Percentiles rank a stretch among this genome's conserved stretches.
Evolutionary conservation across 805 yeast species (phyloP).

Genomic region (Metschnikowia lachancei): DNA sequence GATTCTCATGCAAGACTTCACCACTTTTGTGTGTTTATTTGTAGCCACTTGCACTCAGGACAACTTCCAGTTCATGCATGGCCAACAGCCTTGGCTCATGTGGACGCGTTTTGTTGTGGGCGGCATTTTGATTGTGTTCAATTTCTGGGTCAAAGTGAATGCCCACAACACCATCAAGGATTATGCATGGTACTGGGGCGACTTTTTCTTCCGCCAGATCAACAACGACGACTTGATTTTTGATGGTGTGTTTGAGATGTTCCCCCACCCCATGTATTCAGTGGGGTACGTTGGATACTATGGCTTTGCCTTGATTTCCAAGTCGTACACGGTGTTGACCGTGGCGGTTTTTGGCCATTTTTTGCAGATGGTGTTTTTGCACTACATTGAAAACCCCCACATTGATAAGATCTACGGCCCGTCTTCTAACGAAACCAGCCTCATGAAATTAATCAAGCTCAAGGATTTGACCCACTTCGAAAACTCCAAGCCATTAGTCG

Average conservation of each 20-base stretch:
- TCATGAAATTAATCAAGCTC: conserved; percentile 41
- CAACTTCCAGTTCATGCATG: conserved; percentile 35
- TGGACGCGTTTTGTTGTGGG: conserved; percentile 58
- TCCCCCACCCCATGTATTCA: conserved; percentile 92
- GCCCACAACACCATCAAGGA: conserved; percentile 88
- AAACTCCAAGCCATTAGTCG: conserved; percentile 51
- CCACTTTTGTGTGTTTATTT: conserved; percentile 67
- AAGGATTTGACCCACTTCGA: conserved; percentile 46
- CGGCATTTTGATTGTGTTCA: conserved; percentile 60
- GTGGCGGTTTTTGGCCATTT: conserved; percentile 76
- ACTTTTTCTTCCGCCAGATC: conserved; percentile 74
- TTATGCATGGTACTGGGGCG: conserved; percentile 96
- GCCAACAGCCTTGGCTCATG: conserved; percentile 45
- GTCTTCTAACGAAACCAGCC: conserved; percentile 36
- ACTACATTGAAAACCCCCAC: conserved; percentile 80
- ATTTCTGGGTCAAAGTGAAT: conserved; percentile 80
- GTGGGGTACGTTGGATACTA: conserved; percentile 86
- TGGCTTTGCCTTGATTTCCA: conserved; percentile 75
- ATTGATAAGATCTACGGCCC: conserved; percentile 75
- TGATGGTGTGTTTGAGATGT: conserved; percentile 86
- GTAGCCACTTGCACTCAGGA: conserved; percentile 43
- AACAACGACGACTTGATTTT: conserved; percentile 65
- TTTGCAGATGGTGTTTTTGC: conserved; percentile 70
- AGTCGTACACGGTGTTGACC: conserved; percentile 65
- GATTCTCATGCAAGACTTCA: conserved; percentile 80